Evolutionary conservation across 1,139 yeast genomes (phyloP).

Genomic region (Citeromyces hawaiiensis): DNA sequence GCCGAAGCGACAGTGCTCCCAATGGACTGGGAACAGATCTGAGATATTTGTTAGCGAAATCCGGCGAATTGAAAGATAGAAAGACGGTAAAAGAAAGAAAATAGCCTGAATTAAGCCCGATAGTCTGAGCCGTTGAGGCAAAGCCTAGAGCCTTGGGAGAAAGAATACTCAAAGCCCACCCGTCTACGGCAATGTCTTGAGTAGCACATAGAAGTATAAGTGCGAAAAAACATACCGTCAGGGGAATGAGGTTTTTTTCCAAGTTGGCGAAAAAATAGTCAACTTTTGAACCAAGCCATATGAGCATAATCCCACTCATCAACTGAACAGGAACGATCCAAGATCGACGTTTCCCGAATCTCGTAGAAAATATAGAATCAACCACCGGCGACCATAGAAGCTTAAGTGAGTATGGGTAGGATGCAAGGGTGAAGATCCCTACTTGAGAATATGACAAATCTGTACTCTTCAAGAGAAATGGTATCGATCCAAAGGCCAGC

Average conservation of each 20-base stretch:
- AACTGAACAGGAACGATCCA: conserved; percentile 94
- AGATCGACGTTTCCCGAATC: conserved; percentile 71
- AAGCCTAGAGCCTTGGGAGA: conserved; percentile 72
- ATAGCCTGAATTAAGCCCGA: conserved; percentile 89
- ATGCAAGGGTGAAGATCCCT: conserved; percentile 81
- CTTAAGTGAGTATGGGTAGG: conserved; percentile 89
- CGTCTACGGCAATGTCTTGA: conserved; percentile 97
- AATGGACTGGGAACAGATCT: conserved; percentile 42
- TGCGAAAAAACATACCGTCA: conserved; percentile 50
- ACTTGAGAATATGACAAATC: conserved; percentile 74
- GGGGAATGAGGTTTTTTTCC: conserved; percentile 32
- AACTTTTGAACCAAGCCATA: conserved; percentile 47
- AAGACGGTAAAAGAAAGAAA: conserved; percentile 86
- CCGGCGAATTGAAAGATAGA: conserved; percentile 81
- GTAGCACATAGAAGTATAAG: conserved; percentile 89
- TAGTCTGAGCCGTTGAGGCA: conserved; percentile 95
- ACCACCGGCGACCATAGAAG: conserved; percentile 93
- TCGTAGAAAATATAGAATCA: conserved; percentile 63
- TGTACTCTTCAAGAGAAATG: conserved; percentile 67
- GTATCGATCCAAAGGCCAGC: conserved; percentile 89
- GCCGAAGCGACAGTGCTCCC: conserved; percentile 64
- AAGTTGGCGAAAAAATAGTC: conserved; percentile 46
- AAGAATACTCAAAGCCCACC: conserved; percentile 91
- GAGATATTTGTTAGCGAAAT: conserved; percentile 79
- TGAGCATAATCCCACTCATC: conserved; percentile 55